Evolutionary conservation across 495 filamentous ascomycete genomes (phyloP).

Genomic region (Penicillium tannophilum): DNA sequence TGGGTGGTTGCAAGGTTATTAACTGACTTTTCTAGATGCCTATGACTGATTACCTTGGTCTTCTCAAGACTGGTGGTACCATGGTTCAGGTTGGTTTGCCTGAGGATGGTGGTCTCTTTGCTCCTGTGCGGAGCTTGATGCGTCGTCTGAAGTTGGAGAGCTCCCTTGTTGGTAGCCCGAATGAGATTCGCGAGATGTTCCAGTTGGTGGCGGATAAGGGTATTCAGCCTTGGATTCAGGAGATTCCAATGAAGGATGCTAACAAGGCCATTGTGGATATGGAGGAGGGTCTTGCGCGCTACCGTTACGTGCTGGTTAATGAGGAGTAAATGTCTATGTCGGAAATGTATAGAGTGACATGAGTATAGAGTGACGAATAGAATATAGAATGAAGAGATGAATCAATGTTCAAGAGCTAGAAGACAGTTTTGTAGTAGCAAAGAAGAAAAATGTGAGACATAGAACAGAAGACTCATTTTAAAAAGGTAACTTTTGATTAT

Average conservation of each 20-base stretch:
- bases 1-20: neutral
- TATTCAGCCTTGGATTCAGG: slow-evolving; percentile 72
- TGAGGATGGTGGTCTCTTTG: slow-evolving; percentile 65
- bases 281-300: slow-evolving; percentile 69
- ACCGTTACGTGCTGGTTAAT: slow-evolving; percentile 76
- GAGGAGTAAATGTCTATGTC: slow-evolving; percentile 29
- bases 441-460: neutral
- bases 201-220: slow-evolving; percentile 71
- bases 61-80: slow-evolving; percentile 68
- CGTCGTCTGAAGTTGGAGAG: slow-evolving; percentile 71
- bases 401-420: neutral
- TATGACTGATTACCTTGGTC: slow-evolving; percentile 63
- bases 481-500: neutral
- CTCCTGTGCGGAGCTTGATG: slow-evolving; percentile 61
- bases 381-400: neutral
- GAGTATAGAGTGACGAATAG: neutral
- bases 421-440: neutral
- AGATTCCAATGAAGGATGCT: slow-evolving; percentile 72
- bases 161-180: slow-evolving; percentile 69
- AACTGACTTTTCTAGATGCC: slow-evolving; percentile 60
- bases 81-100: slow-evolving; percentile 81
- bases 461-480: neutral
- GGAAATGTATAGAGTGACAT: neutral
- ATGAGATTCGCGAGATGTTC: slow-evolving; percentile 82
- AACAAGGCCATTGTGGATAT: slow-evolving; percentile 74